Evolutionary conservation across 192 early-diverging fungal genomes (phyloP), one percentile per base, ranked within the genome.

Genomic region (Haplosporangium gracile): DNA sequence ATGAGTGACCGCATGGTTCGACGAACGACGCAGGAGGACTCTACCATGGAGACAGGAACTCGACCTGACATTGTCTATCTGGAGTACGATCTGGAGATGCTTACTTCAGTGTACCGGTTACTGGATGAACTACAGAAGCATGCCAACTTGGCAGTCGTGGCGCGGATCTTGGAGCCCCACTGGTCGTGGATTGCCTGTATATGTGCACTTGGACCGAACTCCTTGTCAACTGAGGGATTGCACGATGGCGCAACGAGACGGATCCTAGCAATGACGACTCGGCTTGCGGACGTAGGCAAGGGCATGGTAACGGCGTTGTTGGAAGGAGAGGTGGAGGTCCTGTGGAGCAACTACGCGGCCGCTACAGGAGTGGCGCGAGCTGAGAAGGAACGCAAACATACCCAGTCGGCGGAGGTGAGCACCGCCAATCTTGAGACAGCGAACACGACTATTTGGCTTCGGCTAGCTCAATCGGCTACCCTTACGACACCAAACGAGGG

Each of bases 301-400:
- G 72, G n/a, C 18, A 65, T 74, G 29, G 24, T 39, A 15, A 15
- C 49, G 36, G 15, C 51, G 15, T 5, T 76, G 5, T 38, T 80
- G 69, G 47, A 80, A 0, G 29, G 38, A 13, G 74, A 80, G 34
- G 43, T 75, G 2, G 75, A 74, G 32, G 43, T 65, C 26, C 72
- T 85, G 60, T 85, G 83, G 83, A 70, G 26, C 29, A 85, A 85
- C 60, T 85, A 85, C 43, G 39, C 36, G 2, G 42, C 69, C 0
- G 75, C 60, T 3, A 80, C 70, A 26, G 57, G 16, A 7, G 38
- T 79, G 8, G 70, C 68, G 2, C 76, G 80, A 63, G 45, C 70
- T 13, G 39, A 72, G 34, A 11, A 42, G 20, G 29, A 32, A 2
- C 60, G 60, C 60, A 65, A 65, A 65, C 11, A 11, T 32, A 32